phyloP scores from a whole-genome alignment of 1,284 basidiomycete genomes.

The Apiotrichum laibachii region DNA sequence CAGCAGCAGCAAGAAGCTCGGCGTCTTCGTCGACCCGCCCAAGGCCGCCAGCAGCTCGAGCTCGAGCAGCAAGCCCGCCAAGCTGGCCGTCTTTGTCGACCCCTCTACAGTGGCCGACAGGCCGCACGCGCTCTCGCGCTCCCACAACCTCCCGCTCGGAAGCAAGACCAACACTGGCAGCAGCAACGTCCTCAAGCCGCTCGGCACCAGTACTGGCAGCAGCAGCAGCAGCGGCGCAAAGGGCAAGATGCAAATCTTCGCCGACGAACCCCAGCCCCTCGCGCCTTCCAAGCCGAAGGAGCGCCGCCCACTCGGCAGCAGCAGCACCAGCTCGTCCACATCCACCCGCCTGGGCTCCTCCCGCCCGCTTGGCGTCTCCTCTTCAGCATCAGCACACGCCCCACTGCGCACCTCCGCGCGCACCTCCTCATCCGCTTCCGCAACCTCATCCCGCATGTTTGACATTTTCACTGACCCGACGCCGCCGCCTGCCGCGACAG shows the following conservation, averaged over 20 bases:
- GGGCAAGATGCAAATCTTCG: background rate
- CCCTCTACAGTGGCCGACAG: background rate
- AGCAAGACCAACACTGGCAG: background rate
- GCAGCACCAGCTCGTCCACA: too few species aligned
- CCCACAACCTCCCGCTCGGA: background rate
- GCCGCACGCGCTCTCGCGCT: background rate
- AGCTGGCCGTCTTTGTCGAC: background rate
- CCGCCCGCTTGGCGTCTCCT: background rate
- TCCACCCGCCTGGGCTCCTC: background rate
- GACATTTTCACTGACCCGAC: slow-evolving; percentile 10
- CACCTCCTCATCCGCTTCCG: background rate
- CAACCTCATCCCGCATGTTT: background rate
- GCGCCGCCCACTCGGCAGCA: too few species aligned
- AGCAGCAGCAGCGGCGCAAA: too few species aligned
- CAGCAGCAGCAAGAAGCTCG: background rate
- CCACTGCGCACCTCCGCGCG: background rate
- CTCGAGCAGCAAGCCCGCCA: background rate
- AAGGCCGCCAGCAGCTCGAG: background rate
- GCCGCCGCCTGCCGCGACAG: background rate
- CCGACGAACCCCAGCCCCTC: too few species aligned
- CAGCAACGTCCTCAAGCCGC: background rate
- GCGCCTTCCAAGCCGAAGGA: too few species aligned
- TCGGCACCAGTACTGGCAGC: background rate
- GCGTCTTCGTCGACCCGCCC: background rate
- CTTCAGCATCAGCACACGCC: too few species aligned